Evolutionary conservation across 2,329 filamentous ascomycete species (phyloP), one percentile per base, ranked within the genome.

Genomic region (Lachnellula subtilissima): DNA sequence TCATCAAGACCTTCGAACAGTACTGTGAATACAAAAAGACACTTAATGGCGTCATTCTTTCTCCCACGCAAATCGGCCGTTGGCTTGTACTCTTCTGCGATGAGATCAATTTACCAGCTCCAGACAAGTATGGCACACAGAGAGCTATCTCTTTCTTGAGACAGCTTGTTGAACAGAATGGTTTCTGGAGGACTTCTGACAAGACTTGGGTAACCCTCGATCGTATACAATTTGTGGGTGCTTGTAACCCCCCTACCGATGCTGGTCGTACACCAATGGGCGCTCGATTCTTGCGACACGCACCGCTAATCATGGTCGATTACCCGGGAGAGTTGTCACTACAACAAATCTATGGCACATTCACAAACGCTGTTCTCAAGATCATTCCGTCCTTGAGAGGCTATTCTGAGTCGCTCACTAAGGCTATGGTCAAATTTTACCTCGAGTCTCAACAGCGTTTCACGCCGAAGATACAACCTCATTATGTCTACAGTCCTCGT

Each of bases 11-110:
- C 0, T 96, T 99, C 64, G 94, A 99, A 75, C 95, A 99, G 71
- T 97, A 99, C 73, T 99, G 94, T 74, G 94, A 99, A 74, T 99
- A 99, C 76, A 95, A 93, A 78, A 99, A 99, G 82, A 97, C 94
- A 0, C 78, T 97, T 48, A 97, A 94, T 69, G 94, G 94, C 43
- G 91, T 97, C 19, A 88, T 97, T 67, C 87, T 99, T 62, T 96
- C 93, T 23, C 94, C 94, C 0, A 96, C 88, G 6, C 95, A 99
- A 71, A 96, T 99, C 65, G 94, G 94, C 22, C 87, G 93, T 64
- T 99, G 94, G 94, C 81, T 99, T 39, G 93, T 99, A 47, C 85
- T 99, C 60, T 99, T 99, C 80, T 99, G 94, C 67, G 94, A 99
- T 71, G 94, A 99, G 72, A 99, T 99, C 76, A 99, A 99, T 74